Evolutionary conservation across 106 monocot genomes (phyloP), one percentile per base, ranked within the genome.

Genomic region (Phalaenopsis aphrodite): DNA sequence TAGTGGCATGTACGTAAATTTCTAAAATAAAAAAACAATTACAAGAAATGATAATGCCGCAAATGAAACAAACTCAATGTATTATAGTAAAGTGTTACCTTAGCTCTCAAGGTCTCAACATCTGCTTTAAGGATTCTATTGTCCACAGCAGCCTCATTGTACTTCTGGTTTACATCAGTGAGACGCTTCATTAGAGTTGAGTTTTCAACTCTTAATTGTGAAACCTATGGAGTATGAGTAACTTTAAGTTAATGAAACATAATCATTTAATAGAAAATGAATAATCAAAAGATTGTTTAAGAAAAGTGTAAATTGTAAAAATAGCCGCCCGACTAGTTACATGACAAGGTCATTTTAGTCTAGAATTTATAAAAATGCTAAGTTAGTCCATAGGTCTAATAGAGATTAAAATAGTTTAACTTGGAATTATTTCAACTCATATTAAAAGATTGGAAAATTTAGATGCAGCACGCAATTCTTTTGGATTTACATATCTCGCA

Each of bases 201-300:
- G 74, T 95, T 93, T 83, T 93, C 95, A 82, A 84, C 83, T 87
- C 88, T 87, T 69, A 95, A 81, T 81, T 93, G 88, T n/a, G 92
- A 89, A 64, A 95, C 95, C 95, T 95, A 55, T 12, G 9, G 5
- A 52, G 52, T 12, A 52, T 52, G 61, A 65, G 18, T 79, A 75
- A 71, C 19, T 56, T 15, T 52, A 52, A 78, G 0, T 71, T 45
- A 45, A 45, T 75, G 74, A 21, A 75, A 7, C 16, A 75, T 43
- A 45, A 17, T 37, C 1, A 75, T 71, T 30, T 39, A 11, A 15
- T 71, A 71, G 64, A 71, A 30, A 16, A 71, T 38, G 38, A 41
- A 3, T 1, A 71, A 71, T 71, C 41, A 39, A 39, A 21, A 38
- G 10, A 71, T 38, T 30, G 0, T 30, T 30, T 30, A 30, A 30